Percentiles rank a stretch among this genome's conserved stretches.
Conservation (phyloP, 2,329 filamentous ascomycete genomes). For the Colletotrichum brevisporum region DNA sequence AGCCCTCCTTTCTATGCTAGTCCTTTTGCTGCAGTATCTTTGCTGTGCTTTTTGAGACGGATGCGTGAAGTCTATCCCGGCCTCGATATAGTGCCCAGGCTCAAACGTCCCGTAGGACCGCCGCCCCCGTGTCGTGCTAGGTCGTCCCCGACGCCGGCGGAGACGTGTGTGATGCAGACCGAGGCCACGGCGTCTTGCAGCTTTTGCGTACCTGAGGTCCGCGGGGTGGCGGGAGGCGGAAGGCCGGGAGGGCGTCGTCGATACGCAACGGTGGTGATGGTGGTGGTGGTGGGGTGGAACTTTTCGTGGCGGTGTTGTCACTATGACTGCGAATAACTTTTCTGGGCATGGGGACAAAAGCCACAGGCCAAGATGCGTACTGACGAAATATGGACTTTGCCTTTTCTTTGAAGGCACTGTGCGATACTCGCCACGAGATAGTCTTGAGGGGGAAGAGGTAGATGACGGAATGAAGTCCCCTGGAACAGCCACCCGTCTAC, state of each 20-base stretch:
- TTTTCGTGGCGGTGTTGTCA: background rate
- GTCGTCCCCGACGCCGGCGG: background rate
- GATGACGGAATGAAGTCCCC: too few relatives aligned
- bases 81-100: constrained; percentile 13
- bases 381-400: too few relatives aligned
- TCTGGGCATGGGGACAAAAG: background rate
- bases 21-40: background rate
- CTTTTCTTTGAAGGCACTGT: too few relatives aligned
- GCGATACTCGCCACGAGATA: too few relatives aligned
- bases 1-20: constrained; percentile 31
- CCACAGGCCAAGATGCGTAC: background rate
- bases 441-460: too few relatives aligned
- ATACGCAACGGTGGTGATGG: background rate
- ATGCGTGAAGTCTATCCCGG: background rate
- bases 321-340: background rate
- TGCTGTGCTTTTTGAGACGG: too few relatives aligned
- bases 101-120: background rate
- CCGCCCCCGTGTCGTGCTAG: background rate
- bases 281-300: background rate
- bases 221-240: background rate
- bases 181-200: constrained; percentile 39
- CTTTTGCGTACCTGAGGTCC: background rate
- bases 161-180: constrained; percentile 10
- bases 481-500: too few relatives aligned
- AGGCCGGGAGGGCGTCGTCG: background rate